Base-by-base conservation (phyloP, 2,329 filamentous ascomycete species). In the Trichophyton schoenleinii region DNA sequence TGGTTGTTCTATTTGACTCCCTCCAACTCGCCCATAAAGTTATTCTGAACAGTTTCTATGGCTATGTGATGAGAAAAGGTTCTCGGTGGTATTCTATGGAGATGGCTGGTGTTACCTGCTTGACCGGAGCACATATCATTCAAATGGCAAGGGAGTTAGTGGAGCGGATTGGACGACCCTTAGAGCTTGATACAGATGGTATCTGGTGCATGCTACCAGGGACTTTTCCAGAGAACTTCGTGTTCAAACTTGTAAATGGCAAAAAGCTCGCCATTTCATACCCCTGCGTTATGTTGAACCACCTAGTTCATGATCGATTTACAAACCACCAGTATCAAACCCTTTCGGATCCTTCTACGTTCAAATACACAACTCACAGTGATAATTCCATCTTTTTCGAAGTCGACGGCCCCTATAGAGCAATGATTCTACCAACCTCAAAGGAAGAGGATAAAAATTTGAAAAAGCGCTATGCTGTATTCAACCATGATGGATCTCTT, bases 371-470 rank as follows among this genome's bases (percentile, higher is more conserved):
- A 71, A 99, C 92, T 0, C 89, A 96, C 73, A 97, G 92, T 77
- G 94, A 99, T 71, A 99, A 99, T 74, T 94, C 91, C 38, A 99
- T 99, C 73, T 99, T 99, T 78, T 99, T 99, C 77, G 94, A 99
- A 74, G 94, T 99, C 57, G 94, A 99, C 69, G 94, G 94, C 3
- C 94, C 94, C 0, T 99, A 99, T 80, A 91, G 84, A 72, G 94
- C 94, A 65, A 99, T 99, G 94, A 86, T 99, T 63, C 75, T 99
- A 65, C 94, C 94, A 1, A 97, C 94, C 0, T 97, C 92, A 0
- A 97, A 99, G 72, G 94, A 99, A 72, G 94, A 97, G 74, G 92
- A 97, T 78, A 99, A 97, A 79, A 99, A 99, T 74, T 80, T 99
- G 82, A 99, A 99, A 79, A 99, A 99, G 77, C 86, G 94, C 70